Evolutionary conservation across 2,329 filamentous ascomycete species (phyloP).

Genomic region (Fusarium concolor): DNA sequence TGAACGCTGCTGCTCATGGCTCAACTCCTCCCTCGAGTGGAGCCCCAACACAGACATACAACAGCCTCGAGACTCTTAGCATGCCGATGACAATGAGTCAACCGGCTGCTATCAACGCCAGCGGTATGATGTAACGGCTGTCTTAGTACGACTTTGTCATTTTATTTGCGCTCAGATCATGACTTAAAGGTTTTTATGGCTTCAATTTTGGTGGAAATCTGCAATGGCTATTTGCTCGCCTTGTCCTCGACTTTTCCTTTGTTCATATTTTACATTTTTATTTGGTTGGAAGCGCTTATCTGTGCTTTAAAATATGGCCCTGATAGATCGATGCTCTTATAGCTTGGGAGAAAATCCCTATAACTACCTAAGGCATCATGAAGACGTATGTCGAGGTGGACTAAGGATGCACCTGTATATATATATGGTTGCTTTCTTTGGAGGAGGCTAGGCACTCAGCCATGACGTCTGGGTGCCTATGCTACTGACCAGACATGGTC

Average conservation of each 20-base stretch:
- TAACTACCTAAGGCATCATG: slow-evolving; percentile 22
- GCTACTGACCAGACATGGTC: slow-evolving; percentile 21
- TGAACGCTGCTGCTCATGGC: slow-evolving; percentile 59
- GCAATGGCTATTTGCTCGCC: slow-evolving; percentile 36
- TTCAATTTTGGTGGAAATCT: slow-evolving; percentile 43
- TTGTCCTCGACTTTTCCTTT: slow-evolving; percentile 42
- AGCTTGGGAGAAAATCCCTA: slow-evolving; percentile 20
- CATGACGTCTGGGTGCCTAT: slow-evolving; percentile 31
- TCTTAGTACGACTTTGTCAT: slow-evolving; percentile 41
- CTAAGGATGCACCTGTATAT: slow-evolving; percentile 46
- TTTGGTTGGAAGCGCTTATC: slow-evolving; percentile 42
- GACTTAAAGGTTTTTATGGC: slow-evolving; percentile 46
- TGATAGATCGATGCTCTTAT: slow-evolving; percentile 43
- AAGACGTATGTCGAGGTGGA: slow-evolving; percentile 22
- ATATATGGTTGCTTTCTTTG: slow-evolving; percentile 47
- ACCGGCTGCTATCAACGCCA: slow-evolving; percentile 59
- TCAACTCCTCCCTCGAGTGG: slow-evolving; percentile 39
- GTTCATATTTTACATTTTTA: slow-evolving; percentile 41
- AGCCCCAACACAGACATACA: slow-evolving; percentile 57
- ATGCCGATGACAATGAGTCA: slow-evolving; percentile 74
- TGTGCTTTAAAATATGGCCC: slow-evolving; percentile 45
- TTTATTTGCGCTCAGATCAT: slow-evolving; percentile 46
- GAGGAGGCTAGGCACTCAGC: slow-evolving; percentile 16
- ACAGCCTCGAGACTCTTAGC: slow-evolving; percentile 70
- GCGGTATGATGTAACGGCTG: slow-evolving; percentile 57